Percentiles rank a stretch among this genome's conserved stretches.
Evolutionary conservation across 371 early-diverging fungal genomes (phyloP).

Genomic region (Actinomortierella wolfii): DNA sequence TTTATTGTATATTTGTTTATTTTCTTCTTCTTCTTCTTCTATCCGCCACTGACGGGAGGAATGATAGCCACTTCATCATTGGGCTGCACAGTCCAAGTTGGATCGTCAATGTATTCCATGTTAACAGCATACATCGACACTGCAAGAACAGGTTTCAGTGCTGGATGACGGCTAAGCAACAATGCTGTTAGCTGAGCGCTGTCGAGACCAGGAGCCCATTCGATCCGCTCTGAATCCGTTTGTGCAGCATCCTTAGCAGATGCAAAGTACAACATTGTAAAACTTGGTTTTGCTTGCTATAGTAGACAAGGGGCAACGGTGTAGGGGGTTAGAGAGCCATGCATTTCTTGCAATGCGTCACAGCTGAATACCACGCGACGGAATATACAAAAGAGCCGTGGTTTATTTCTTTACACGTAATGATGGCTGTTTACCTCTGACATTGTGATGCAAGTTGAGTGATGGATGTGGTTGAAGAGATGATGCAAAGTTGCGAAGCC

Average conservation of each 20-base stretch:
- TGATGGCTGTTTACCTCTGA: too few species aligned
- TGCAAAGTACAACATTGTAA: constrained; percentile 67
- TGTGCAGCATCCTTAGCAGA: constrained; percentile 60
- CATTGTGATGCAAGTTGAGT: too few species aligned
- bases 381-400: too few species aligned
- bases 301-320: background rate
- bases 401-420: too few species aligned
- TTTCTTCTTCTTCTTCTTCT: background rate
- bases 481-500: too few species aligned
- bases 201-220: constrained; percentile 32
- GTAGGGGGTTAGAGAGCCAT: too few species aligned
- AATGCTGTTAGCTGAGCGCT: constrained; percentile 38
- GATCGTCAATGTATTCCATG: constrained; percentile 66
- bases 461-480: too few species aligned
- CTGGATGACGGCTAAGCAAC: constrained; percentile 48
- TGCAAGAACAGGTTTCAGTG: constrained; percentile 48
- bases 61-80: constrained; percentile 73
- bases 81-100: constrained; percentile 42
- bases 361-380: too few species aligned
- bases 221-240: constrained; percentile 48
- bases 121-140: constrained; percentile 69
- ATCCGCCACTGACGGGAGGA: constrained; percentile 82
- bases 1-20: background rate
- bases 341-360: too few species aligned
- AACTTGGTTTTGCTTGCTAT: constrained; percentile 1